Percentiles rank a stretch among this genome's conserved stretches.
Conservation (phyloP, 441 rosid species). For the Sinapis alba region DNA sequence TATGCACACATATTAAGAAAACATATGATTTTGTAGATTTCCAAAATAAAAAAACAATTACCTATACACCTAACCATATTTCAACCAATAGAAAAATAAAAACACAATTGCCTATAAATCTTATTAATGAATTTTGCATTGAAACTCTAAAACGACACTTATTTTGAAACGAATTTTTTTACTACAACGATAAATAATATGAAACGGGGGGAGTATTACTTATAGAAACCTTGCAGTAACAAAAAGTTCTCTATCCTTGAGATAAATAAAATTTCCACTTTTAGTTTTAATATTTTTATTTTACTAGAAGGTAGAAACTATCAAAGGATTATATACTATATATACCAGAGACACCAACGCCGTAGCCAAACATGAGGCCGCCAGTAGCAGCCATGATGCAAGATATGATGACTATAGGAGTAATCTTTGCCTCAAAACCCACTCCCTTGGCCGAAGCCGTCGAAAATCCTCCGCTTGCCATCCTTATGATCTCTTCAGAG, state of each 20-base stretch:
- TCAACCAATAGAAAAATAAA: too few species aligned
- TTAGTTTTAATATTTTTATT: neutral
- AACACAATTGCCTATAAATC: too few species aligned
- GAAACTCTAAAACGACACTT: too few species aligned
- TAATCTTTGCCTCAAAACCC: conserved; percentile 83
- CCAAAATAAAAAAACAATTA: too few species aligned
- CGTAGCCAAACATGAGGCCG: conserved; percentile 94
- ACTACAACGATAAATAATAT: too few species aligned
- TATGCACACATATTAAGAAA: too few species aligned
- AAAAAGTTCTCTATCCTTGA: neutral
- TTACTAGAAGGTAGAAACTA: neutral
- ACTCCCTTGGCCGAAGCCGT: conserved; percentile 54
- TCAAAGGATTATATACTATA: neutral
- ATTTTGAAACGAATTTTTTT: too few species aligned
- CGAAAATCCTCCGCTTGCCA: conserved; percentile 76
- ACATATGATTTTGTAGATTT: too few species aligned
- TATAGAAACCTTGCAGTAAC: conserved; percentile 9
- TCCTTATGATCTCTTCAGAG: conserved; percentile 23
- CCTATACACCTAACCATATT: too few species aligned
- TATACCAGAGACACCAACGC: conserved; percentile 82
- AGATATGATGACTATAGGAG: conserved; percentile 78
- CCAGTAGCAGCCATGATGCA: conserved; percentile 94
- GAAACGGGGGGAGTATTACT: too few species aligned
- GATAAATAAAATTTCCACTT: neutral
- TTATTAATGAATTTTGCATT: too few species aligned